phyloP scores from a whole-genome alignment of 192 early-diverging fungal genomes.

The Coemansia sp. region DNA sequence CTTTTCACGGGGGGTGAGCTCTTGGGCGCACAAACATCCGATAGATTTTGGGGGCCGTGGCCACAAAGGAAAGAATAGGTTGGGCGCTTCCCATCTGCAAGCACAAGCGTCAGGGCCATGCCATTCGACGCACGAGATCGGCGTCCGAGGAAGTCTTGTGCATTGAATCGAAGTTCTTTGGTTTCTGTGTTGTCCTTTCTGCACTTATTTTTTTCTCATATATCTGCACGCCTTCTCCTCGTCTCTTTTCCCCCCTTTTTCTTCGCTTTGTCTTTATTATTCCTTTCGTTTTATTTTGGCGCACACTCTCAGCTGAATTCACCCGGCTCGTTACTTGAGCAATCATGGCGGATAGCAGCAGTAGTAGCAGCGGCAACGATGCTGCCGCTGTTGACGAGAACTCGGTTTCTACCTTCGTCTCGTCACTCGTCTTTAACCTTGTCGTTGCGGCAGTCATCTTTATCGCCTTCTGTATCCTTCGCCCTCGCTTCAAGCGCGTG shows the following conservation, averaged over 20 bases:
- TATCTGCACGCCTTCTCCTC: not conserved
- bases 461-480: constrained; percentile 65
- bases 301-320: not conserved
- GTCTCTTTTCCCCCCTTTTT: not conserved
- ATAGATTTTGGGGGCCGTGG: not conserved
- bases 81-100: too few relatives aligned
- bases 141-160: not conserved
- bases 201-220: not conserved
- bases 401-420: constrained; percentile 64
- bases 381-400: not conserved
- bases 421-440: constrained; percentile 71
- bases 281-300: not conserved
- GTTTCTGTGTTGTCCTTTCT: not conserved
- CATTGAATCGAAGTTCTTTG: not conserved
- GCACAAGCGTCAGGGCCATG: not conserved
- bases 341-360: constrained; percentile 1
- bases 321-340: not conserved
- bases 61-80: too few relatives aligned
- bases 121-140: not conserved
- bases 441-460: constrained; percentile 57
- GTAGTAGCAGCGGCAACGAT: not conserved
- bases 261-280: not conserved
- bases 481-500: constrained; percentile 64
- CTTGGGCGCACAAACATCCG: not conserved
- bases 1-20: not conserved